Base-by-base conservation (phyloP, 192 early-diverging fungal species). In the Phlyctochytrium arcticum region DNA sequence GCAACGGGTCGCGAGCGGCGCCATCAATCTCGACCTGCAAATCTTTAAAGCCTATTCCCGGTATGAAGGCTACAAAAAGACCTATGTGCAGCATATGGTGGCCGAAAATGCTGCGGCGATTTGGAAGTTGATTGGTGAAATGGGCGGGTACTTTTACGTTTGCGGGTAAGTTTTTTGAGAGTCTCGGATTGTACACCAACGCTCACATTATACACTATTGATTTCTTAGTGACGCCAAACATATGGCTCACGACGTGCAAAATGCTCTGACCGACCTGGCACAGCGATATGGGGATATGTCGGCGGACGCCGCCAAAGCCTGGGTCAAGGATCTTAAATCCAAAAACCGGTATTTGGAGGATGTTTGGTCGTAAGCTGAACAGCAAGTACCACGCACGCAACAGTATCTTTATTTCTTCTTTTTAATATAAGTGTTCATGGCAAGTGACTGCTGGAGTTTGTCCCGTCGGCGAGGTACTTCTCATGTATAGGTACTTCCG, bases 21-120 rank as follows among this genome's bases (percentile, higher is more conserved):
- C 50, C 68, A 78, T 34, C 64, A 81, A 46, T 67, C 70, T 62
- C 79, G 80, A 84, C 36, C 44, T 80, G 44, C 81, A 86, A 64
- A 73, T 99, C 48, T 79, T 93, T 60, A 97, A 91, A 5, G 95
- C 97, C 5, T 95, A 95, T 57, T 94, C 92, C 36, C 87, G 97
- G 47, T 88, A 83, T 76, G 36, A 74, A 75, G 75, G 72, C 47
- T n/a, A n/a, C n/a, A 82, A 83, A 42, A 99, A 99, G 82, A 86
- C 94, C 21, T 99, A 99, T 77, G 97, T 99, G 21, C 97, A 99
- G 73, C 91, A 99, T 69, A 79, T 87, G 6, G 72, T 99, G 60
- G 50, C 69, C 12, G 89, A 95, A 69, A 61, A 91, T 48, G 87
- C 82, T 35, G 80, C 85, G 29, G 71, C 85, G 53, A 82, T 99